Evolutionary conservation across 768 basidiomycete genomes (phyloP), one percentile per base, ranked within the genome.

Genomic region (Rhizopogon rudus): DNA sequence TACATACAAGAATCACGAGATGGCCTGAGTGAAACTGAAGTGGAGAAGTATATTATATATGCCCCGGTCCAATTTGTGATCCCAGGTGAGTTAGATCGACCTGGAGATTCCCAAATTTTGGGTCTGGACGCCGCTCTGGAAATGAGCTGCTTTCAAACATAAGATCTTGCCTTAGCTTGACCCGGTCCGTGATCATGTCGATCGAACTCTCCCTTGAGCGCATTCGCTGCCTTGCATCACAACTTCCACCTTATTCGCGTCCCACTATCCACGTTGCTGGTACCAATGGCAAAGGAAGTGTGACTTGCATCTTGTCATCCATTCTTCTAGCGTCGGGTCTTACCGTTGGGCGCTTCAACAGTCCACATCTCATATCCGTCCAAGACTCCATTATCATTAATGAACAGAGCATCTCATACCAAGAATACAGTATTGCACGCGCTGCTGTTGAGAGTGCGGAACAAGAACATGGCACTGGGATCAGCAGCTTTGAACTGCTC

Each of bases 251-350:
- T 0, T 87, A 89, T 64, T 82, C 77, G 0, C 80, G 91, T 2
- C 96, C 93, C 0, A 92, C 93, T 0, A 76, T 91, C 37, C 97
- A 99, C 65, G 80, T 98, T 55, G 86, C 93, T 7, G 97, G 97
- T 0, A 99, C 97, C 0, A 98, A 99, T 71, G 96, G 96, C 8
- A 99, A 98, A 70, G 97, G 97, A 37, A 95, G 91, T 61, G 92
- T 96, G 12, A 86, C 93, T 1, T 86, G 87, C 5, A 75, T 93
- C 37, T 68, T 97, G 10, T 82, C 91, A 0, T 91, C 91, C 42
- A 88, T 92, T 62, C 73, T 98, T 7, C 65, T 67, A 5, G 70
- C 77, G 5, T 77, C 86, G 6, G 70, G 75, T 0, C 75, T 88
- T 51, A 73, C 74, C 20, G 77, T 90, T 10, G 97, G 93, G 6